These are phyloP conservation scores for Takakia lepidozioides DNA, from an alignment of 225 moss, liverwort and hornwort genomes.

Conservation along the genomic window DNA sequence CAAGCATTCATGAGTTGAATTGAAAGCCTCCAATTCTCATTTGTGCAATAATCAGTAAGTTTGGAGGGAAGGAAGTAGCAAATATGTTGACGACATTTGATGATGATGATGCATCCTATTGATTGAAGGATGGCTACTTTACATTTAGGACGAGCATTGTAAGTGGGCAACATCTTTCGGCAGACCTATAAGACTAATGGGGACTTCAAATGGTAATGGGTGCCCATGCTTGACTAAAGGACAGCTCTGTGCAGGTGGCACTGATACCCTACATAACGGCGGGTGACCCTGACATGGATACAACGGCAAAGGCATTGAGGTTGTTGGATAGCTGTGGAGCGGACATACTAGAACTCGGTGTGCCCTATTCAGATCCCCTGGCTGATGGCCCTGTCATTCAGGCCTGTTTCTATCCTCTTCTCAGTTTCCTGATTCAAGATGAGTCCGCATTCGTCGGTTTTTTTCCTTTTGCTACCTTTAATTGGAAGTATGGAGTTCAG, in stretches of 20 bases:
- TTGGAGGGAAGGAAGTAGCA: background rate
- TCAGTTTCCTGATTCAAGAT: no score
- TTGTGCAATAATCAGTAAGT: background rate
- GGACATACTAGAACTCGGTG: conserved; percentile 68
- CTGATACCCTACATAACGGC: conserved; percentile 80
- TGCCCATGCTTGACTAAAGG: no score
- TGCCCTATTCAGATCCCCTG: conserved; percentile 80
- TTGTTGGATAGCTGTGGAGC: conserved; percentile 56
- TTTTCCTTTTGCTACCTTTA: no score
- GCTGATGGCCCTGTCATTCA: conserved; percentile 88
- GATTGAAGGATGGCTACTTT: background rate
- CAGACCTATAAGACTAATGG: background rate
- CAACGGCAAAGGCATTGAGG: conserved; percentile 55
- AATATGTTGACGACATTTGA: background rate
- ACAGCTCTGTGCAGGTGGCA: conserved; percentile 58
- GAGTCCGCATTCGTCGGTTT: background rate
- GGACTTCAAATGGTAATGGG: no score
- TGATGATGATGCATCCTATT: background rate
- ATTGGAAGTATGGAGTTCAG: no score
- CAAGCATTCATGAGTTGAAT: background rate
- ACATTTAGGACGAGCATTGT: no score
- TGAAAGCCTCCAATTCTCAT: background rate
- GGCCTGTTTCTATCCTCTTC: conserved; percentile 17
- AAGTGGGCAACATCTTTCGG: background rate
- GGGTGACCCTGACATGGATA: conserved; percentile 73